Evolutionary conservation across 305 asterid genomes (phyloP), one percentile per base, ranked within the genome.

Genomic region (Fraxinus nigra): DNA sequence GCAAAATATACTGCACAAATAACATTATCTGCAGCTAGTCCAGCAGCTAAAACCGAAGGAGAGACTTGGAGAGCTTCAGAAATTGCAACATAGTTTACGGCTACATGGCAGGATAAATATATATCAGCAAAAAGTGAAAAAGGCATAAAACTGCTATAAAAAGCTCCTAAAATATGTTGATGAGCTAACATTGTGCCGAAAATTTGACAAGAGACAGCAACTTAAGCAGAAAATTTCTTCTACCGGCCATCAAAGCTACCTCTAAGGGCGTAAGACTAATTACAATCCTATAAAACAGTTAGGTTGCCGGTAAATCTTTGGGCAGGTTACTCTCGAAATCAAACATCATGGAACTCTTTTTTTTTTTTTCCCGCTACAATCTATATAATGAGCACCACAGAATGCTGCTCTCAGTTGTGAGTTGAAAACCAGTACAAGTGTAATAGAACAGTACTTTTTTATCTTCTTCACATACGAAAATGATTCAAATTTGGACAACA

Each of bases 21-120:
- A 81, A 95, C 97, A 83, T 94, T 94, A 90, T 95, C 99, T 26
- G 99, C 99, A 79, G 99, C 99, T 72, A 95, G 88, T 77, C 97
- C 98, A 5, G 99, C 94, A 20, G 99, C 88, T 84, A 95, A 82
- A 80, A 92, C 97, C 28, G 99, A 95, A 7, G 97, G 97, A 28
- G 97, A 89, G 77, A 92, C 93, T 79, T 79, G 84, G 18, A 95
- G 93, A 79, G 97, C 98, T 85, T 95, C 95, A 7, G 97, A 87
- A 80, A 95, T 91, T 34, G 99, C 98, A 33, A 95, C 98, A 77
- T 95, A 95, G 84, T 95, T 94, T 85, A 95, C 98, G 87, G 99
- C 99, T 94, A 76, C 88, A 85, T 38, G 61, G 81, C 63, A 84
- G 26, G 35, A 67, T 78, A 48, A 46, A 33, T 78, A 26, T 6